Evolutionary conservation across 106 monocot species (phyloP).

Genomic region (Acanthochlamys bracteata): DNA sequence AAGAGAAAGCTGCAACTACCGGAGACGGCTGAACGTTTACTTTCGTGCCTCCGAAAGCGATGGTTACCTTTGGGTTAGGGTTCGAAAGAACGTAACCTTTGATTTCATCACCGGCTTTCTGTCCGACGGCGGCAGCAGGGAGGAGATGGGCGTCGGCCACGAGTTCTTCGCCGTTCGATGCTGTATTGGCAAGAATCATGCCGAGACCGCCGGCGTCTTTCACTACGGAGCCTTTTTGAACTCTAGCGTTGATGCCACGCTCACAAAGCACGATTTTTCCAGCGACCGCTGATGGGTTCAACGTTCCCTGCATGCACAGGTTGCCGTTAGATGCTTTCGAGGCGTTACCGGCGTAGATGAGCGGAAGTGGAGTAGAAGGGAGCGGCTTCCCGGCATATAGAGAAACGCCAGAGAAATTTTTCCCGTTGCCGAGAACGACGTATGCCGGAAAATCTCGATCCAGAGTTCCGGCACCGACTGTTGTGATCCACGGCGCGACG

Average conservation of each 20-base stretch:
- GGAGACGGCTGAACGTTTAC: conserved; percentile 75
- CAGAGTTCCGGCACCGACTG: conserved; percentile 86
- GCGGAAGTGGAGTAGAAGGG: conserved; percentile 21
- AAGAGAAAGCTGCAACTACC: conserved; percentile 95
- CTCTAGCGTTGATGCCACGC: conserved; percentile 73
- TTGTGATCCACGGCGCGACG: conserved; percentile 93
- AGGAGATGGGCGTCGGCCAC: conserved; percentile 94
- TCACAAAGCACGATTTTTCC: conserved; percentile 95
- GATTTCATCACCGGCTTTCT: conserved; percentile 53
- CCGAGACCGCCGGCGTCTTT: conserved; percentile 75
- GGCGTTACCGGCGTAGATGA: conserved; percentile 89
- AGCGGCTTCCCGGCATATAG: conserved; percentile 69
- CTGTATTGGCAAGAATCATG: conserved; percentile 84
- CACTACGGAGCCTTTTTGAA: conserved; percentile 85
- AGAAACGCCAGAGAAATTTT: conserved; percentile 83
- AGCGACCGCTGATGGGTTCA: conserved; percentile 61
- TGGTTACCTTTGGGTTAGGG: conserved; percentile 50
- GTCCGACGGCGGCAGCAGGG: conserved; percentile 62
- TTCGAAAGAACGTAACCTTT: conserved; percentile 47
- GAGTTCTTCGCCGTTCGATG: conserved; percentile 84
- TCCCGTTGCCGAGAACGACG: conserved; percentile 64
- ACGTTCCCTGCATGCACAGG: conserved; percentile 80
- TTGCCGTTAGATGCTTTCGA: conserved; percentile 69
- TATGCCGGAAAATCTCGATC: conserved; percentile 91
- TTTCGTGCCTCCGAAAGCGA: conserved; percentile 66